A percentile compares a stretch with the other conserved stretches of the same genome.
Conservation (phyloP, 768 basidiomycete species). For the Termitomyces sp. region DNA sequence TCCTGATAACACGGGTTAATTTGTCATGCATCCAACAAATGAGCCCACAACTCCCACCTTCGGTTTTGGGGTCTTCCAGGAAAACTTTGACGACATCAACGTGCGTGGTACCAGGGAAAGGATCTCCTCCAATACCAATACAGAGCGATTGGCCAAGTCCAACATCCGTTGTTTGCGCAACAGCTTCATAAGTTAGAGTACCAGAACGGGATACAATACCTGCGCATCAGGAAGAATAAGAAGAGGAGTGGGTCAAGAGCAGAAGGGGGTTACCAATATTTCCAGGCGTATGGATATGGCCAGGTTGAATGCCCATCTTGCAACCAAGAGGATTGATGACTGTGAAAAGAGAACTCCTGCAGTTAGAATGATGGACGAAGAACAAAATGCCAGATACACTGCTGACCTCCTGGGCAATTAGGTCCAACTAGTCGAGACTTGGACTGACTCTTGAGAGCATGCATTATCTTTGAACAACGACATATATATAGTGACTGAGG, state of each 20-base stretch:
- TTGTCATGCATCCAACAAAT: background rate
- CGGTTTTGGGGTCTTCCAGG: slow-evolving; percentile 89
- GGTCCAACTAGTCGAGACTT: slow-evolving; percentile 96
- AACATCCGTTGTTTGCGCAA: slow-evolving; percentile 92
- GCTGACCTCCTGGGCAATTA: slow-evolving; percentile 84
- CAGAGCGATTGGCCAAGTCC: slow-evolving; percentile 96
- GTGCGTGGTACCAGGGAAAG: slow-evolving; percentile 95
- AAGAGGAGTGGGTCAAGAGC: background rate
- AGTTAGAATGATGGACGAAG: background rate
- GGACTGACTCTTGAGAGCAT: slow-evolving; percentile 90
- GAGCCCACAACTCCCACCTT: slow-evolving; percentile 46
- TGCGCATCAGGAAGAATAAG: slow-evolving; percentile 19
- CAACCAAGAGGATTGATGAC: slow-evolving; percentile 96
- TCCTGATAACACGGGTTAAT: slow-evolving; percentile 35
- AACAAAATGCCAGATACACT: background rate
- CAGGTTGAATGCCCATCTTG: slow-evolving; percentile 99
- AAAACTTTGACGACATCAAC: slow-evolving; percentile 95
- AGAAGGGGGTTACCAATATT: slow-evolving; percentile 63
- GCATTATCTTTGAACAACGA: slow-evolving; percentile 61
- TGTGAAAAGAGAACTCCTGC: slow-evolving; percentile 9
- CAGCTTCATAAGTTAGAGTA: slow-evolving; percentile 97
- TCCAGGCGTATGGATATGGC: slow-evolving; percentile 95
- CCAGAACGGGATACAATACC: slow-evolving; percentile 95
- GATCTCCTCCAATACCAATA: slow-evolving; percentile 96
- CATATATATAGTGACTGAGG: background rate